Base-by-base conservation (phyloP, 805 yeast genomes). In the Yamadazyma endophytica region DNA sequence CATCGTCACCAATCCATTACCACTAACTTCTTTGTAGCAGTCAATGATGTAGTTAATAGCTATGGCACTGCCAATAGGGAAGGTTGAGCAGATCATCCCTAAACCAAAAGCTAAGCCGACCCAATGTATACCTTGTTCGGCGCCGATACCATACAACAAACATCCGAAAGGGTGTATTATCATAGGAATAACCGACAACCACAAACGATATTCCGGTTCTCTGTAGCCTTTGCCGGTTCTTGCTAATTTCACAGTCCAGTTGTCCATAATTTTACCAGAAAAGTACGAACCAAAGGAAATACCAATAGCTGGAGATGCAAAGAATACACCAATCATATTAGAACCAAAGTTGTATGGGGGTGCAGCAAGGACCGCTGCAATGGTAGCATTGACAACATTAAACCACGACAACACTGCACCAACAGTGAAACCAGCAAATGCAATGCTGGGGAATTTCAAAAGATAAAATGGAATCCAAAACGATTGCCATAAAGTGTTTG, bases 21-120 rank as follows among this genome's bases (percentile, higher is more conserved):
- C 52, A 13, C 51, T 39, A 3, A 50, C 55, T 33, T 51, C 56
- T 31, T 47, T 50, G 35, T 52, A 52, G 31, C 49, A 43, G 33
- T 52, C 56, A 20, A 51, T 43, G 26, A 50, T 50, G 31, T 52
- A 50, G 21, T 48, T 49, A 28, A 52, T 52, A 15, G 57, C 54
- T 21, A 49, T 50, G 9, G 54, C 56, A 25, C 49, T 42, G 1
- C 55, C 58, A 34, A 50, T 47, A 9, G 48, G 47, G 37, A 46
- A 46, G 6, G 47, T 42, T 9, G 48, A 31, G 31, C 47, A 43
- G 16, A 50, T 44, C 33, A 47, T 39, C 2, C 50, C 56, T 13
- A 48, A 39, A 7, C 58, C 56, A 29, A 52, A 50, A 8, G 49
- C 52, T 15, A 46, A 39, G 3, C 52, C 54, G 19, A 47, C 32